Base-by-base conservation (phyloP, 2,329 filamentous ascomycete species). In the Aspergillus spinulosporus region DNA sequence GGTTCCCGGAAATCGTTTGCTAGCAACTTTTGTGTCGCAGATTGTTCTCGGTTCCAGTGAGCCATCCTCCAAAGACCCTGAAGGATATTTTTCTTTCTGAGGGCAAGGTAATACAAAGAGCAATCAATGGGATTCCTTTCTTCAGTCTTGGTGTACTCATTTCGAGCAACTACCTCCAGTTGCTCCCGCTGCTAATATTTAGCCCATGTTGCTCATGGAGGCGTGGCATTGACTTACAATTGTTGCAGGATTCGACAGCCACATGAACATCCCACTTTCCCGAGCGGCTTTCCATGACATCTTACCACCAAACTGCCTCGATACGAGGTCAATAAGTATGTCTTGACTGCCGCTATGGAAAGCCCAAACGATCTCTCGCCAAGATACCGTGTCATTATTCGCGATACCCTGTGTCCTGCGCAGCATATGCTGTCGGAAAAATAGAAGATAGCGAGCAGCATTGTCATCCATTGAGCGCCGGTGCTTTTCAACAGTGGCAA, bases 21-120 rank as follows among this genome's bases (percentile, higher is more conserved):
- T 21, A 99, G 78, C 31, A 99, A 80, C 59, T 84, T 86, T 58
- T 88, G 84, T 0, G 94, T 99, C 0, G 88, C 86, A 2, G 74
- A 78, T 73, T 97, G 94, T 72, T 99, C 95, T 56, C 83, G 85
- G 65, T 95, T 88, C 87, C 94, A 94, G 40, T 80, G 85, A 4
- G 94, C 92, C 84, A 97, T 97, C 14, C 95, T 86, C 94, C 94
- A 99, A 0, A 99, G 80, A 0, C 92, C 92, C 62, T 96, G 84
- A 1, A 99, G 82, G 0, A 97, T 88, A 2, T 88, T 82, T 73
- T 99, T 99, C 78, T 97, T 97, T 62, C 83, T 84, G 9, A 99
- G 81, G 0, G 95, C 93, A 14, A 99, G 81, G 71, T 97, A 99
- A 75, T 89, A 96, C 6, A 99, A 77, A 62, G 88, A 90, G 74